phyloP scores from a whole-genome alignment of 75 land plant species.

The Cunninghamia lanceolata region DNA sequence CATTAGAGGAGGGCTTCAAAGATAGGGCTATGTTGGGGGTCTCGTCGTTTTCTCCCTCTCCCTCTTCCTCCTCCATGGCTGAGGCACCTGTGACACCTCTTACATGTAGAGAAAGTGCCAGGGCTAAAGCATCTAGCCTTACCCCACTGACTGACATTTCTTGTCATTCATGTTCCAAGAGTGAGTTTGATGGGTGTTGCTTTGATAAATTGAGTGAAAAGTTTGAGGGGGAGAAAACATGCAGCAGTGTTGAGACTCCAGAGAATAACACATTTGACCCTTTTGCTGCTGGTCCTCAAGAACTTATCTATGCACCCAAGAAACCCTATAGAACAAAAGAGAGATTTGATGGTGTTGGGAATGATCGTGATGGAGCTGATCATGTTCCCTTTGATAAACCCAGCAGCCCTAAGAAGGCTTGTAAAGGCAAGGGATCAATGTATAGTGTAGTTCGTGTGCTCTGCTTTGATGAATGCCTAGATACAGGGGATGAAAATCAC shows the following conservation, averaged over 20 bases:
- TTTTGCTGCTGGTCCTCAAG: conserved; percentile 8
- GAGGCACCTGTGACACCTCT: conserved; percentile 10
- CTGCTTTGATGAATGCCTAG: neutral
- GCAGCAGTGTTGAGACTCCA: neutral
- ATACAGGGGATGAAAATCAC: neutral
- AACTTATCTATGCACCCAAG: conserved; percentile 7
- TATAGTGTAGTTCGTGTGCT: neutral
- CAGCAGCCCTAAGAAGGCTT: neutral
- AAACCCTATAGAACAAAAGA: neutral
- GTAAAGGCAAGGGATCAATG: neutral
- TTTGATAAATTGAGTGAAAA: neutral
- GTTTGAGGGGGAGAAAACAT: neutral
- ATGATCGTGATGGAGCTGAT: neutral
- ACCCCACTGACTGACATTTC: conserved; percentile 6
- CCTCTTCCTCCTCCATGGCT: neutral
- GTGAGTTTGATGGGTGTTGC: neutral
- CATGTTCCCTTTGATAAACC: neutral
- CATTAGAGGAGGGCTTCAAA: neutral
- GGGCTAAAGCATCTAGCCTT: neutral
- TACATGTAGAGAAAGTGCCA: neutral
- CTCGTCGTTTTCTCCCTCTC: neutral
- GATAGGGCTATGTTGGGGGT: neutral
- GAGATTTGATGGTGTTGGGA: neutral
- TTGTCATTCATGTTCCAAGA: neutral
- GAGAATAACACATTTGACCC: conserved; percentile 3